Percentiles rank a stretch among this genome's conserved stretches.
Conservation (phyloP, 495 filamentous ascomycete species). For the Podospora conica region DNA sequence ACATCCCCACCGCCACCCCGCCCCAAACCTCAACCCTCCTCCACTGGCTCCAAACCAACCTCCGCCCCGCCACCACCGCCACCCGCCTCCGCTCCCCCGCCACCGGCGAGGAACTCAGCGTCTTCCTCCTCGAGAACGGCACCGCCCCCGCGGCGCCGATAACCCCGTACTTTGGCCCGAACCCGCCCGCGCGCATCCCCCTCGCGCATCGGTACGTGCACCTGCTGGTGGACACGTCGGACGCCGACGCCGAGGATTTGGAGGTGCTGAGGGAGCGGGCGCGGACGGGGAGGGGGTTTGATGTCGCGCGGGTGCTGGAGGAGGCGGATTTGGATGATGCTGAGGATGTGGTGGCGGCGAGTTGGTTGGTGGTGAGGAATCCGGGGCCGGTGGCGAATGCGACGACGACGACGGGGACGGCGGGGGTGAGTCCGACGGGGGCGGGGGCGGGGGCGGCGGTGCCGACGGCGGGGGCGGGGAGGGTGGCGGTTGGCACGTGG, state of each 20-base stretch:
- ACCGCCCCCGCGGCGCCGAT: slow-evolving; percentile 21
- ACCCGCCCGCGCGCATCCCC: slow-evolving; percentile 36
- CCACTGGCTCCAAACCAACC: slow-evolving; percentile 40
- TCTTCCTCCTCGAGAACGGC: slow-evolving; percentile 30
- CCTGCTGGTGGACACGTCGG: slow-evolving; percentile 36
- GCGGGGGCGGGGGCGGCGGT: neutral
- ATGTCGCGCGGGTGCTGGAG: slow-evolving; percentile 23
- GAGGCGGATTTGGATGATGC: slow-evolving; percentile 24
- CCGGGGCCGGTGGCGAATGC: slow-evolving; percentile 25
- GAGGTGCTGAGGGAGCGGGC: slow-evolving; percentile 28
- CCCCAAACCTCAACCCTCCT: slow-evolving; percentile 33
- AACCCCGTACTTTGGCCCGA: slow-evolving; percentile 30
- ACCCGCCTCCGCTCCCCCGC: slow-evolving; percentile 25
- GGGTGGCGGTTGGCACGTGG: neutral
- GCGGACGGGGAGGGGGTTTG: slow-evolving; percentile 25
- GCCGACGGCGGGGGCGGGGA: neutral
- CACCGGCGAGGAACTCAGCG: slow-evolving; percentile 20
- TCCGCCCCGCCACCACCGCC: slow-evolving; percentile 28
- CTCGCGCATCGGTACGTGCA: slow-evolving; percentile 39
- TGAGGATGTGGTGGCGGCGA: slow-evolving; percentile 34
- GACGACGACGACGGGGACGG: neutral
- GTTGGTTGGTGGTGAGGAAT: slow-evolving; percentile 42
- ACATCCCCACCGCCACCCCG: slow-evolving; percentile 37
- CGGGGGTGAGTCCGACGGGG: no score
- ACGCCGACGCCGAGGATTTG: slow-evolving; percentile 17